Conservation (phyloP, 768 basidiomycete genomes). For the Chalciporus piperatus region DNA sequence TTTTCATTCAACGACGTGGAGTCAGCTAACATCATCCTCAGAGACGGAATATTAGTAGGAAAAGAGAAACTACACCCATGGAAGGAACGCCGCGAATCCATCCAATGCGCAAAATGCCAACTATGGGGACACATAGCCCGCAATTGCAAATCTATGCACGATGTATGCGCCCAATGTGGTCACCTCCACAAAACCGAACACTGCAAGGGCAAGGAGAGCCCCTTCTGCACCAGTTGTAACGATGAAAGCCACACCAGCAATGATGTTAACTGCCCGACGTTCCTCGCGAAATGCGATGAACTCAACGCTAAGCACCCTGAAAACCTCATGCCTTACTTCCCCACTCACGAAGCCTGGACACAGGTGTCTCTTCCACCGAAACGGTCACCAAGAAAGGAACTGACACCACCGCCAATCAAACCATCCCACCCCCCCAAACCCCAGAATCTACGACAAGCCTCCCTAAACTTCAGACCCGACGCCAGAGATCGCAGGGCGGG, state of each 20-base stretch:
- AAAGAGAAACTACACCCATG: constrained; percentile 1
- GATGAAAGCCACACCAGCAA: background rate
- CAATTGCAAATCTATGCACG: background rate
- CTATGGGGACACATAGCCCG: background rate
- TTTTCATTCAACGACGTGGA: background rate
- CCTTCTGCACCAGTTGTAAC: background rate
- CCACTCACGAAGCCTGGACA: background rate
- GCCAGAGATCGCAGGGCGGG: too few relatives aligned
- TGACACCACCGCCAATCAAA: too few relatives aligned
- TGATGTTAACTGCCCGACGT: background rate
- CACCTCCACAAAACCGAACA: background rate
- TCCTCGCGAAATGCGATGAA: background rate
- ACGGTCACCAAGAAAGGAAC: background rate
- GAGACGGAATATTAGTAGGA: background rate
- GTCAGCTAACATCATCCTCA: background rate
- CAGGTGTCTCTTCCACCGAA: background rate
- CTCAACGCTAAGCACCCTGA: constrained; percentile 1
- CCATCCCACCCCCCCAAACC: too few relatives aligned
- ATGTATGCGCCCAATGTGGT: background rate
- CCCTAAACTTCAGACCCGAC: too few relatives aligned
- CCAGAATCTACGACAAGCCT: too few relatives aligned
- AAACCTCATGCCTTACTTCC: constrained; percentile 6
- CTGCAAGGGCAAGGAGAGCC: too few relatives aligned
- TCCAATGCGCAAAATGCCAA: background rate
- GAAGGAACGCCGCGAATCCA: background rate